Base-by-base conservation (phyloP, 2,329 filamentous ascomycete species). In the Colletotrichum ledebouriae region DNA sequence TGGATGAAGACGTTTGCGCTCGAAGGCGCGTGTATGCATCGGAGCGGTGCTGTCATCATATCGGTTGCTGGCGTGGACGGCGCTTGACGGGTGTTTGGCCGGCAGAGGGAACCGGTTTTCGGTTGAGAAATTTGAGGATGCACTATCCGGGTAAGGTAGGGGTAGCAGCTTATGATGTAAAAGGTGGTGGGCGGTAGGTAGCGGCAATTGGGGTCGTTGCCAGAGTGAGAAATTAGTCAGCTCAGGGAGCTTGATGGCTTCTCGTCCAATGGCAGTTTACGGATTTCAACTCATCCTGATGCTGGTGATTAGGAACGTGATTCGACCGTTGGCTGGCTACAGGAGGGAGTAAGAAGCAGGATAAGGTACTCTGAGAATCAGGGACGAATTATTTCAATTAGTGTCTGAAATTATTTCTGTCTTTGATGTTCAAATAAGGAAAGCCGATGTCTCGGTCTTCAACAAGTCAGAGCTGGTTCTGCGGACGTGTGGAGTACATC, bases 1-100 rank as follows among this genome's bases (percentile, higher is more conserved):
- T 81, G 80, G 34, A 84, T 69, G 70, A 84, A 84, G 3, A 78
- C 77, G 42, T 73, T 76, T 4, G 79, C 82, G 12, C 78, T 74
- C 6, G 80, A 79, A 11, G 79, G 72, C 69, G 80, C 74, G 61
- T 81, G 77, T 49, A 76, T 71, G 73, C 84, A 86, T 57, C 74
- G 76, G 68, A 79, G 47, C 29, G 75, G 70, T 15, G 73, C 67
- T 6, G 64, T 42, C 80, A 82, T 82, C 29, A 39, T 49, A 20
- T 37, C 49, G 25, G 49, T 53, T 17, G 10, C 33, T 39, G 37
- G 12, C 12, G 37, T 15, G 37, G 37, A 15, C 6, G 12, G 13
- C 37, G 37, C 13, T 11, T 39, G 37, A 12, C 37, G 37, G 37
- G 15, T 39, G 37, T 39, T 12, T 39, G 13, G 9, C 37, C 37